Evolutionary conservation across 108 stramenopile genomes (phyloP).

Genomic region (Cylindrotheca fusiformis): DNA sequence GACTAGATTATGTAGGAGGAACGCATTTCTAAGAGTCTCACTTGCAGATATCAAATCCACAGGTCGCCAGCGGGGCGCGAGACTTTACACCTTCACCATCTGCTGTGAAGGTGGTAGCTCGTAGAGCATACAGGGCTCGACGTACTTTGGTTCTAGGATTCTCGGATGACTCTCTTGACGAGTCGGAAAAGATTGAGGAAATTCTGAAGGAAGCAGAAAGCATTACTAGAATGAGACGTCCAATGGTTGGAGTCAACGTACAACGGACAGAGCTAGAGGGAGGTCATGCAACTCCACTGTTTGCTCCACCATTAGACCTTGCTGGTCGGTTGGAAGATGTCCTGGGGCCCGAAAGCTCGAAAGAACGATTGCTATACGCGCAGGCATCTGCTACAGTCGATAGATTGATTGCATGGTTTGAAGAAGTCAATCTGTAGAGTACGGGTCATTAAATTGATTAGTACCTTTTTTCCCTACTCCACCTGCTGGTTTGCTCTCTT

Average conservation of each 20-base stretch:
- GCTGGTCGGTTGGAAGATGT: conserved; percentile 60
- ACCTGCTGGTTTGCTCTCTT: neutral
- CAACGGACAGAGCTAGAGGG: conserved; percentile 58
- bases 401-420: conserved; percentile 71
- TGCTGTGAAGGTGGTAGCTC: conserved; percentile 61
- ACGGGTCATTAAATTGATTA: neutral
- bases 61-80: conserved; percentile 74
- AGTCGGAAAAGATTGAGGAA: conserved; percentile 81
- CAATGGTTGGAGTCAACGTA: conserved; percentile 88
- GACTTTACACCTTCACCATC: conserved; percentile 88
- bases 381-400: conserved; percentile 60
- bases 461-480: neutral
- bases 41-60: neutral
- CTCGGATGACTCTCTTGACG: conserved; percentile 85
- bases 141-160: conserved; percentile 85
- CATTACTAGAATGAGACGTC: conserved; percentile 86
- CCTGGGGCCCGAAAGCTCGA: conserved; percentile 56
- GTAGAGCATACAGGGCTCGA: conserved; percentile 84
- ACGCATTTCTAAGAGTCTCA: neutral
- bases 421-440: conserved; percentile 58
- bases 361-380: conserved; percentile 41
- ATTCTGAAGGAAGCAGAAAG: conserved; percentile 80
- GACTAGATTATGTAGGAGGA: no score
- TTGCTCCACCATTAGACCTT: conserved; percentile 64
- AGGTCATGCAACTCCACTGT: conserved; percentile 69